phyloP scores from a whole-genome alignment of 495 filamentous ascomycete species.

The Tuber indicum region DNA sequence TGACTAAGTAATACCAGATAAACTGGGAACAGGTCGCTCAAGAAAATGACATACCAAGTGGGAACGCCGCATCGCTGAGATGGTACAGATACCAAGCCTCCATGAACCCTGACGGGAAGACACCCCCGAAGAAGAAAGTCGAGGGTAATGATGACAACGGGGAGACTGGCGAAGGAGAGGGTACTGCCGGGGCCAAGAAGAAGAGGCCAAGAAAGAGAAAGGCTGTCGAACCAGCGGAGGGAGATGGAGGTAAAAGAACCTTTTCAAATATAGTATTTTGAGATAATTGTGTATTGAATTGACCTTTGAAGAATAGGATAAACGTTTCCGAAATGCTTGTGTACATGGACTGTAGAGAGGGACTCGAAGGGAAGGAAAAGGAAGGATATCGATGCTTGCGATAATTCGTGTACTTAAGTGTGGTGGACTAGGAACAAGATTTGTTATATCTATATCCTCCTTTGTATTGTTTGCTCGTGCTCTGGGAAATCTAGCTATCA shows the following conservation, averaged over 20 bases:
- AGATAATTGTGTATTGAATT: background rate
- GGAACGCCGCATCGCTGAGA: constrained; percentile 1
- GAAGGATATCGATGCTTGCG: background rate
- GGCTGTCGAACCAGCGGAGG: background rate
- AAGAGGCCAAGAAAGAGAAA: background rate
- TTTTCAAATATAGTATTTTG: background rate
- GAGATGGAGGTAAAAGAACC: background rate
- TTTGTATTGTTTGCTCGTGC: background rate
- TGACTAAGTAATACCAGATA: constrained; percentile 1
- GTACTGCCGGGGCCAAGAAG: background rate
- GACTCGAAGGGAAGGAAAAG: background rate
- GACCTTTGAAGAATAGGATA: background rate
- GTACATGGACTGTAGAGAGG: background rate
- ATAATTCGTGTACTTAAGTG: background rate
- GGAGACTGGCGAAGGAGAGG: background rate
- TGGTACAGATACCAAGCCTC: constrained; percentile 1
- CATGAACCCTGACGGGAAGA: constrained; percentile 7
- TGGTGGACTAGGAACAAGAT: background rate
- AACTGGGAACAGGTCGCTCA: constrained; percentile 9
- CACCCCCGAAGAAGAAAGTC: background rate
- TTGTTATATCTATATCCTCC: background rate
- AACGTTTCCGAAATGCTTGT: background rate
- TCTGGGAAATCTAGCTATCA: background rate
- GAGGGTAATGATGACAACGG: background rate
- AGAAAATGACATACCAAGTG: constrained; percentile 5